Base-by-base conservation (phyloP, 441 rosid genomes). In the Populus hybrid region DNA sequence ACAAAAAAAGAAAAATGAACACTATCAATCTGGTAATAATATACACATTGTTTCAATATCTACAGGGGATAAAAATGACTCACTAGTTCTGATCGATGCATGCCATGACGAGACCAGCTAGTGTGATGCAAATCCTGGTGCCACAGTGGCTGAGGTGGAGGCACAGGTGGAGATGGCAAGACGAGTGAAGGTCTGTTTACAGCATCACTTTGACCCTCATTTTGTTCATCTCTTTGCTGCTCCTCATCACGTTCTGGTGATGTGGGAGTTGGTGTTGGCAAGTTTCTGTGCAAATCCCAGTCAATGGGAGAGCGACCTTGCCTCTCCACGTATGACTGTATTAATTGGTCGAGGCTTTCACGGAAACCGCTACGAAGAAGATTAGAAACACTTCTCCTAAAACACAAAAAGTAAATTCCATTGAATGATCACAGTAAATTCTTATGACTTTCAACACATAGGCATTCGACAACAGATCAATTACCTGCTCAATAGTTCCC, bases 101-200 rank as follows among this genome's bases (percentile, higher is more conserved):
- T 86, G 86, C 89, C 87, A 82, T 94, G 98, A 73, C 94, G 95
- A 86, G 97, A 83, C 99, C 99, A 96, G 81, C 88, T 84, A 77
- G 90, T 76, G 68, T 90, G 98, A 82, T 91, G 94, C 76, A 94
- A 86, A 81, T 89, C 93, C 77, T 90, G 99, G 84, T 94, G 95
- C 99, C 99, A 96, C 40, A 90, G 83, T 10, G 99, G 99, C 84
- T 90, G 99, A 34, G 98, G 93, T 78, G 99, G 95, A 53, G 99
- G 98, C 65, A 82, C 90, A 1, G 98, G 93, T 70, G 99, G 97
- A 69, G 94, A 79, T 42, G 97, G 93, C 69, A 86, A 88, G 72
- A 85, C 92, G 80, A 86, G 67, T 71, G 93, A 83, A 76, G 95
- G 90, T 82, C 95, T 84, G 84, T 82, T 87, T 69, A 84, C 69